Conservation (phyloP, 495 filamentous ascomycete genomes). For the Aspergillus diversus region DNA sequence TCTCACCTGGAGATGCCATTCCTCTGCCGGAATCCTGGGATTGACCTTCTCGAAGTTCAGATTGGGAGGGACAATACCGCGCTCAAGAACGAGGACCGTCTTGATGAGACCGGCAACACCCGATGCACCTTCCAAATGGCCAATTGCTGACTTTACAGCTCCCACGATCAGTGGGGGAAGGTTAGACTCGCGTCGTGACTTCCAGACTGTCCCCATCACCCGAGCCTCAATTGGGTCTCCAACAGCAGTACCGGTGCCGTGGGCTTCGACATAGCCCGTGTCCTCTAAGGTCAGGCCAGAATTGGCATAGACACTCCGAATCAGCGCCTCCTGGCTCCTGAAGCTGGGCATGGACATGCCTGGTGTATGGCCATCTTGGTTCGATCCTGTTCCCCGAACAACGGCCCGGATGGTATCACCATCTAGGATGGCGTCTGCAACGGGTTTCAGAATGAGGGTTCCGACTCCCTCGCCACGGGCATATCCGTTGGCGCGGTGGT, state of each 20-base stretch:
- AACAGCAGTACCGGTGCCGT: constrained; percentile 45
- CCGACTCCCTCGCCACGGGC: constrained; percentile 40
- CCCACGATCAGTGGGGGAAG: constrained; percentile 6
- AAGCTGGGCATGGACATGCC: constrained; percentile 24
- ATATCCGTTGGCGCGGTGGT: constrained; percentile 36
- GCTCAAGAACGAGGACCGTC: constrained; percentile 21
- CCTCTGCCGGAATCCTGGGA: constrained; percentile 25
- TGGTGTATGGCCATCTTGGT: constrained; percentile 42
- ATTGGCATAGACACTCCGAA: constrained; percentile 27
- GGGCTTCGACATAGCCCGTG: constrained; percentile 33
- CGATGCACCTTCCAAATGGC: constrained; percentile 4
- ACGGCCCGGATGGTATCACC: constrained; percentile 39
- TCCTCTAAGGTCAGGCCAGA: constrained; percentile 25
- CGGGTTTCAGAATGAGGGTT: constrained; percentile 35
- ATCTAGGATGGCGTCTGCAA: constrained; percentile 29
- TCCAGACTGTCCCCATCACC: constrained; percentile 11
- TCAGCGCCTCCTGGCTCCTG: constrained; percentile 31
- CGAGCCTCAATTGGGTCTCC: constrained; percentile 20
- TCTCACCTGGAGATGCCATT: constrained; percentile 6
- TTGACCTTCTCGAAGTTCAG: constrained; percentile 24
- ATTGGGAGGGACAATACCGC: constrained; percentile 27
- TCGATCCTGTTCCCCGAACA: constrained; percentile 46
- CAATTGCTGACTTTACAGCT: neutral
- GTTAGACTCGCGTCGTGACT: neutral
- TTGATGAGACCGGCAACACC: constrained; percentile 11